A percentile compares a stretch with the other conserved stretches of the same genome.
These are phyloP conservation scores for Yarrowia porcina DNA, from an alignment of 805 yeast genomes.

Conservation along the genomic window DNA sequence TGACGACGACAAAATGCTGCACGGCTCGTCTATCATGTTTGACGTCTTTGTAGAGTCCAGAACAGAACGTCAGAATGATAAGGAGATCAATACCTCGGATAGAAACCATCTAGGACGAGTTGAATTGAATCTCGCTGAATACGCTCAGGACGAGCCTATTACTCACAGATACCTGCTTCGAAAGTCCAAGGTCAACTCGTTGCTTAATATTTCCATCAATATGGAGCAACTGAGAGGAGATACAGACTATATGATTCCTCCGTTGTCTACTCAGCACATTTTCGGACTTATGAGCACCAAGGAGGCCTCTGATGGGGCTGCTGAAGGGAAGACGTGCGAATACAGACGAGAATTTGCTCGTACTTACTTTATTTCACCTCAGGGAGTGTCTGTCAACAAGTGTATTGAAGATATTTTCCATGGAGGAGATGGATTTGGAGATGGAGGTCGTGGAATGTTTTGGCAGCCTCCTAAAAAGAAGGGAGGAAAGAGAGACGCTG, in stretches of 20 bases:
- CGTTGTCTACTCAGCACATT: conserved; percentile 42
- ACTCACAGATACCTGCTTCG: conserved; percentile 66
- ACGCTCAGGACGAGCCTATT: conserved; percentile 50
- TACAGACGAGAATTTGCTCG: conserved; percentile 55
- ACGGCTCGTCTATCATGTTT: conserved; percentile 41
- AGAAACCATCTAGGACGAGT: conserved; percentile 55
- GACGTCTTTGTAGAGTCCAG: conserved; percentile 46
- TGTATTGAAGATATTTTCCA: conserved; percentile 71
- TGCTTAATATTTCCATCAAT: conserved; percentile 58
- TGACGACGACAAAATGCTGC: conserved; percentile 40
- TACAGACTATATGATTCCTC: conserved; percentile 44
- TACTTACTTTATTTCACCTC: conserved; percentile 59
- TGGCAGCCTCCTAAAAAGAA: conserved; percentile 16
- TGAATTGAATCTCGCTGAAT: conserved; percentile 68
- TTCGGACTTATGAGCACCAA: conserved; percentile 50
- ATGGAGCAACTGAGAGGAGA: conserved; percentile 48
- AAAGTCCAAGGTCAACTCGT: conserved; percentile 78
- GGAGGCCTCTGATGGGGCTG: background rate
- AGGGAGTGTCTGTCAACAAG: conserved; percentile 48
- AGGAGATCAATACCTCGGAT: conserved; percentile 11
- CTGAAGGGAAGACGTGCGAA: conserved; percentile 5
- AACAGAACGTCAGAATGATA: conserved; percentile 41
- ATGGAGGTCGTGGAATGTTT: conserved; percentile 2
- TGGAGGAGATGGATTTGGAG: conserved; percentile 59
- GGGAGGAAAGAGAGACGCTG: background rate